Conservation (phyloP, 129 eudicot genomes). For the Helianthus tuberosus region DNA sequence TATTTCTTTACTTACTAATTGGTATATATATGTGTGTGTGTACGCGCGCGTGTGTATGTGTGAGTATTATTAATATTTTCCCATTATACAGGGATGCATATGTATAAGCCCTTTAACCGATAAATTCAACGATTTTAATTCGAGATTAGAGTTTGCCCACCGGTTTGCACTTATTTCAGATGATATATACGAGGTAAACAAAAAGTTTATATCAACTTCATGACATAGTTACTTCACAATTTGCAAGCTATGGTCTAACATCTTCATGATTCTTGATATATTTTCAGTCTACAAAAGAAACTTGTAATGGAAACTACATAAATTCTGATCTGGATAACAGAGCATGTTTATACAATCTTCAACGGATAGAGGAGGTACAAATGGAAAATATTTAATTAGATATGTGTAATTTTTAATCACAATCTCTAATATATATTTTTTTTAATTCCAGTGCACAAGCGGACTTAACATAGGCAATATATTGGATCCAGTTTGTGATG, state of each 20-base stretch:
- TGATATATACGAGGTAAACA: constrained; percentile 1
- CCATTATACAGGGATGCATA: constrained; percentile 24
- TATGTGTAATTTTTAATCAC: neutral
- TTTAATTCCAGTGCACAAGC: constrained; percentile 19
- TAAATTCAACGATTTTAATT: constrained; percentile 7
- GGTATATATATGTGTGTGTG: too few species aligned
- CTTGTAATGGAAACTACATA: constrained; percentile 31
- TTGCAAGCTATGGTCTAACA: neutral
- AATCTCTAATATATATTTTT: neutral
- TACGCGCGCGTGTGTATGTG: too few species aligned
- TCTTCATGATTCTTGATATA: neutral
- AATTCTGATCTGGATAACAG: constrained; percentile 14
- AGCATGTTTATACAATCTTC: constrained; percentile 21
- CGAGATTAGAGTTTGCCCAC: constrained; percentile 30
- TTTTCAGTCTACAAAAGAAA: constrained; percentile 29
- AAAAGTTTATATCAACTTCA: neutral
- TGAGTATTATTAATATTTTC: neutral
- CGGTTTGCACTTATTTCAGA: constrained; percentile 34
- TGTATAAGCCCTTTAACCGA: constrained; percentile 32
- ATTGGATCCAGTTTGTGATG: constrained; percentile 20
- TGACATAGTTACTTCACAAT: neutral
- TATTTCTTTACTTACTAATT: neutral
- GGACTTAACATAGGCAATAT: constrained; percentile 8
- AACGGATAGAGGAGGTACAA: constrained; percentile 29
- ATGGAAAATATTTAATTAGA: neutral